A percentile compares a stretch with the other conserved stretches of the same genome.
Conservation (phyloP, 2,329 filamentous ascomycete genomes). For the Polytolypa hystricis region DNA sequence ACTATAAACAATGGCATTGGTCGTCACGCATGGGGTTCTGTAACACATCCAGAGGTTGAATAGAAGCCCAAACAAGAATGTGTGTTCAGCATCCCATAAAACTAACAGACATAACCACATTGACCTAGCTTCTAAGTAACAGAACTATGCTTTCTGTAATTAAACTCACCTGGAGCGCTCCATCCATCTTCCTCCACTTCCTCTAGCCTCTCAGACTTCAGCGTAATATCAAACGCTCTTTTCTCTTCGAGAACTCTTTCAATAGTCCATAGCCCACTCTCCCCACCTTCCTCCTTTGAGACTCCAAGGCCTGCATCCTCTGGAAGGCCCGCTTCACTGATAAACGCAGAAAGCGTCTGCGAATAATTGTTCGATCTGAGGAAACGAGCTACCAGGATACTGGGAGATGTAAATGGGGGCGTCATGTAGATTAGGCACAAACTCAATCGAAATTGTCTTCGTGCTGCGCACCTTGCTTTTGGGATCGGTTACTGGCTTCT, state of each 20-base stretch:
- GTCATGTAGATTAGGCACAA: not conserved
- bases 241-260: slow-evolving; percentile 53
- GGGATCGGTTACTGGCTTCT: too few species aligned
- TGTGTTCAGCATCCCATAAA: too few species aligned
- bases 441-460: too few species aligned
- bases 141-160: too few species aligned
- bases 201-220: slow-evolving; percentile 45
- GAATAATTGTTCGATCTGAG: slow-evolving; percentile 32
- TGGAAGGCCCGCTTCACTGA: slow-evolving; percentile 45
- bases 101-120: too few species aligned
- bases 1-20: too few species aligned
- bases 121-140: too few species aligned
- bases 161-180: slow-evolving; percentile 35
- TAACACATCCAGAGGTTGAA: too few species aligned
- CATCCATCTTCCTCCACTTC: slow-evolving; percentile 34
- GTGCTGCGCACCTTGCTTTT: too few species aligned
- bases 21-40: too few species aligned
- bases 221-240: slow-evolving; percentile 44
- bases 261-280: slow-evolving; percentile 41
- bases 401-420: slow-evolving; percentile 11
- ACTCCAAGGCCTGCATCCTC: slow-evolving; percentile 41
- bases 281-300: not conserved
- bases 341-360: slow-evolving; percentile 47
- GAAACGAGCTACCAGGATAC: slow-evolving; percentile 33
- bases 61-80: too few species aligned